Base-by-base conservation (phyloP, 2,329 filamentous ascomycete species). In the Intubia oerlemansii region DNA sequence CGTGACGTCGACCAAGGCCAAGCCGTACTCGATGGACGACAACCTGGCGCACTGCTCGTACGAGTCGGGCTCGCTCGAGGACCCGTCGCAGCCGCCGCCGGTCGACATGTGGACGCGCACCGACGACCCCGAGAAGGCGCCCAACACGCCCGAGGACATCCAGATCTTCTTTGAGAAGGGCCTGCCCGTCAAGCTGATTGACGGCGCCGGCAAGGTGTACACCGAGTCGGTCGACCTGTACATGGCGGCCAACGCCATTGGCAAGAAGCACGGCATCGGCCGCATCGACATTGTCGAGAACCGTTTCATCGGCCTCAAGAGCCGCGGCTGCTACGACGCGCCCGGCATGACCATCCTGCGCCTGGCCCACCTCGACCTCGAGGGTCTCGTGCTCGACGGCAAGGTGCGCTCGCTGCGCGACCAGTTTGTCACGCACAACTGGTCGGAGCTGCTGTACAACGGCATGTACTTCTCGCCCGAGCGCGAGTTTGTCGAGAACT, bases 221-320 rank as follows among this genome's bases (percentile, higher is more conserved):
- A 79, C 74, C 32, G 73, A 75, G 44, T 57, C 68, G 5, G 60
- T 80, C 32, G 70, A 76, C 44, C 57, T 85, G 32, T 85, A 85
- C 59, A 56, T 68, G 35, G 60, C 65, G 32, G 59, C 68, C 41
- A 84, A 84, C 54, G 56, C 65, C 34, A 72, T 85, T 38, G 79
- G 66, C 38, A 63, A 66, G 47, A 62, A 57, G 38, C 58, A 81
- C 54, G 79, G 79, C 47, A 66, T 85, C 39, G 79, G 78, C 42
- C 61, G 79, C 43, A 73, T 85, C 39, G 78, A 85, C 50, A 85
- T 85, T 45, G 77, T 84, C 35, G 76, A 81, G 44, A 77, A 78
- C 56, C 65, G 78, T 30, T 54, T 52, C 36, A 49, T 79, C 44
- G 78, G 77, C 37, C 60, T 84, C 42, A 84, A 84, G 59, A 72